Evolutionary conservation across 108 stramenopile genomes (phyloP), one percentile per base, ranked within the genome.

Genomic region (Epithemia pelagica): DNA sequence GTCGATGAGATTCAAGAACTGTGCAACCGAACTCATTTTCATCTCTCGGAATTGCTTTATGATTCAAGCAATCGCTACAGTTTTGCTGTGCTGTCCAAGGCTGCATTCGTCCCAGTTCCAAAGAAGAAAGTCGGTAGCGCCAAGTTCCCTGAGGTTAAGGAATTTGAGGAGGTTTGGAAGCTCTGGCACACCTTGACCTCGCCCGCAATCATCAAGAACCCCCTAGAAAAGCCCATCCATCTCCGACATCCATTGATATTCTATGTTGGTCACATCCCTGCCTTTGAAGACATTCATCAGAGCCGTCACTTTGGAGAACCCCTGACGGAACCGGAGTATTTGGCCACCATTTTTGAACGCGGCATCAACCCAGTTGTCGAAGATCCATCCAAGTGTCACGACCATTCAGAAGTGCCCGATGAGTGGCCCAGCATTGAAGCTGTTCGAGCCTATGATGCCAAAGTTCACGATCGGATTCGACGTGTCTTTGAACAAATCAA

Each of bases 341-440:
- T 29, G 20, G 28, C 28, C 20, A 5, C 21, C 21, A 59, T 59
- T 26, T 59, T 59, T 3, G 59, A 59, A 28, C 59, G 59, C 3
- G 59, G 59, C 20, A 30, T 59, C 29, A 30, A 59, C 29, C 59
- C 59, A 21, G 59, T 29, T 59, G 59, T 59, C 1, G 59, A 59
- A 10, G 59, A 59, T 59, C 59, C 59, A 2, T 25, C 59, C 22
- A 59, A 59, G 59, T 29, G 27, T 28, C 59, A 59, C 29, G 28
- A 20, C 29, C 59, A 59, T 25, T 46, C 37, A 15, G 37, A 46
- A 46, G 37, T 46, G 37, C 37, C 37, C 10, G 37, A 46, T 46
- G 10, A 46, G 37, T 46, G 37, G 37, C 37, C 37, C 37, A 15
- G 15, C 37, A 46, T 46, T 46, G 37, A 46, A 15, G 15, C 37